Base-by-base conservation (phyloP, 2,329 filamentous ascomycete species). In the Neopestalotiopsis sp. region DNA sequence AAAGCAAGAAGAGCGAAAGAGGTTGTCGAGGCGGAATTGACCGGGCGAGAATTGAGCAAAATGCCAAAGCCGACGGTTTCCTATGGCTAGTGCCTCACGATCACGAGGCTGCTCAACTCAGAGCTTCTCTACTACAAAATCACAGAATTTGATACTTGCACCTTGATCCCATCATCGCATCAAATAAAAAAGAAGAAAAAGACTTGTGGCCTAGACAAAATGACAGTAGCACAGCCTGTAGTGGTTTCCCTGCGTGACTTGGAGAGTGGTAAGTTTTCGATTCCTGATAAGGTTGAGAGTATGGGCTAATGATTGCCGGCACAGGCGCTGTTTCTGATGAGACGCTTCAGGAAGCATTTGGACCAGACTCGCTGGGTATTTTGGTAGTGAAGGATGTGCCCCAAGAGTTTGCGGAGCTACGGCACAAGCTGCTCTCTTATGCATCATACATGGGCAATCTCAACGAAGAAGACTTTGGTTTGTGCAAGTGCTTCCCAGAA, bases 361-460 rank as follows among this genome's bases (percentile, higher is more conserved):
- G 96, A 0, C 94, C 95, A 1, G 90, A 93, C 32, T 97, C 94
- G 2, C 85, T 98, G 13, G 96, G 96, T 0, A 97, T 99, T 66
- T 91, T 99, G 67, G 84, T 98, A n/a, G 95, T 99, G 62, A 94
- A 92, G 78, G 93, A 94, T 77, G 88, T 98, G 0, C 93, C 94
- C 0, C 71, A 85, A 5, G 84, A 89, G 66, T 99, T 97, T 75
- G 81, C 87, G 14, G 81, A 86, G n/a, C 83, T 98, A 58, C 89
- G 96, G 70, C 88, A 88, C 69, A 88, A 88, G 69, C 87, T 97
- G 2, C 86, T 99, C 6, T 96, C 94, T 0, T 96, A 96, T 78
- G 90, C 94, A 4, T 97, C 94, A 0, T 96, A 97, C 78, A 89
- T 98, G 52, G 96, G 93, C 42, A 94, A 94, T 72, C 86, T 98